Evolutionary conservation across 2,329 filamentous ascomycete genomes (phyloP).

Genomic region (Calonectria henricotiae): DNA sequence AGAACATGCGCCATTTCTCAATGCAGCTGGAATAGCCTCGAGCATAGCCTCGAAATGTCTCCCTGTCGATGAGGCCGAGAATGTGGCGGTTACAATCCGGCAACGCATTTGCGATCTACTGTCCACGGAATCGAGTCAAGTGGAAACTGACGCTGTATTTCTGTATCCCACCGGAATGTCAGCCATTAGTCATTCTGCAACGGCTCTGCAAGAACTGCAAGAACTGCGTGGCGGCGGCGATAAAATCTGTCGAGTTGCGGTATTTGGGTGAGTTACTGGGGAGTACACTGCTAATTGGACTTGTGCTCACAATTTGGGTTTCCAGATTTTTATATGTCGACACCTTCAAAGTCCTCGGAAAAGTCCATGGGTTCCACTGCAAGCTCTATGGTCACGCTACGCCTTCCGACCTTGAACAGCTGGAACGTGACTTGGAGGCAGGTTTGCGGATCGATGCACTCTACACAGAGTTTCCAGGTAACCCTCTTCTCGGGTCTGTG

Average conservation of each 20-base stretch:
- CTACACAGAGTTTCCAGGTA: conserved; percentile 64
- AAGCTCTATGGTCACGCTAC: conserved; percentile 64
- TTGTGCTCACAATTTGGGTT: not conserved
- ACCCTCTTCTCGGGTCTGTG: conserved; percentile 54
- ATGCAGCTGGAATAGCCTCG: not conserved
- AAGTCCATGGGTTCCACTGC: conserved; percentile 52
- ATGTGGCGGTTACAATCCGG: conserved; percentile 38
- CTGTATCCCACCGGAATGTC: conserved; percentile 70
- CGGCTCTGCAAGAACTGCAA: conserved; percentile 34
- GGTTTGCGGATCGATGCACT: conserved; percentile 63
- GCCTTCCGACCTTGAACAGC: conserved; percentile 59
- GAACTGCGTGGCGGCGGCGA: not conserved
- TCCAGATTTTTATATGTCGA: conserved; percentile 54
- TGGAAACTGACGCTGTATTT: conserved; percentile 60
- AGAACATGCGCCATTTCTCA: conserved; percentile 46
- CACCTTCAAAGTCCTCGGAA: conserved; percentile 53
- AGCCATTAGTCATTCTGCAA: conserved; percentile 58
- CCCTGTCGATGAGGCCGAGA: conserved; percentile 28
- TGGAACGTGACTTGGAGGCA: conserved; percentile 58
- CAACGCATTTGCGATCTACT: conserved; percentile 45
- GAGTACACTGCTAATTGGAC: not conserved
- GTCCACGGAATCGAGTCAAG: conserved; percentile 37
- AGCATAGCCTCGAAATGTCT: not conserved
- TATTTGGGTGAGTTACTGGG: conserved; percentile 49
- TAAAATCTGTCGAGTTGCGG: conserved; percentile 43